Evolutionary conservation across 148 eudicot genomes (phyloP), one percentile per base, ranked within the genome.

Genomic region (Persicaria maculosa): DNA sequence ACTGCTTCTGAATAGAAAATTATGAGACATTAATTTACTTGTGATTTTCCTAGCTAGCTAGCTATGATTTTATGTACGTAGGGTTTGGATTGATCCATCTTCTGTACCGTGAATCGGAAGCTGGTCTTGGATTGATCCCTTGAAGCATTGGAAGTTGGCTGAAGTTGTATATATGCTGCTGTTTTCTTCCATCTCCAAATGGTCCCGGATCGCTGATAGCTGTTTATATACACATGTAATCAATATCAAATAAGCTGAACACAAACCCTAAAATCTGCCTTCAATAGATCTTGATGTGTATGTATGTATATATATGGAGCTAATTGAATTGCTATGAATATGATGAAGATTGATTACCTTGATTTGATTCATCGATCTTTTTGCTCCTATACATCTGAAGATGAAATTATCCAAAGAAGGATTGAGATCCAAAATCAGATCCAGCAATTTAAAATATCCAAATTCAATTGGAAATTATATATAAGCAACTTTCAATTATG

Each of bases 121-220:
- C 10, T 68, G 19, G 72, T 16, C 48, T 68, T 45, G 47, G 72
- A 44, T 70, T 70, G 15, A 70, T 45, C 53, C 73, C 73, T 71
- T 71, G 54, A 71, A 71, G 73, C 73, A 71, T 71, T 0, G 73
- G 73, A 71, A 71, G 73, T 71, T 71, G 73, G 73, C 73, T 71
- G 8, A 71, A 71, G 14, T 47, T 71, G 54, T 71, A 71, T 4
- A 71, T 71, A 71, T 19, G 73, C 8, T 71, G 73, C 31, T 71
- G 73, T 9, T 71, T 48, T 71, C 73, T 47, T 71, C 54, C 73
- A 47, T 71, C 73, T 1, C 50, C 50, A 45, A 44, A 68, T 43
- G 4, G 25, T 19, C 46, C 47, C 7, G 48, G 20, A 43, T 15
- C n/a, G 72, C 4, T 71, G 15, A 48, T 20, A 36, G 36, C 73